Evolutionary conservation across 352 stramenopile species (phyloP).

Genomic region (Phytopythium vexans): DNA sequence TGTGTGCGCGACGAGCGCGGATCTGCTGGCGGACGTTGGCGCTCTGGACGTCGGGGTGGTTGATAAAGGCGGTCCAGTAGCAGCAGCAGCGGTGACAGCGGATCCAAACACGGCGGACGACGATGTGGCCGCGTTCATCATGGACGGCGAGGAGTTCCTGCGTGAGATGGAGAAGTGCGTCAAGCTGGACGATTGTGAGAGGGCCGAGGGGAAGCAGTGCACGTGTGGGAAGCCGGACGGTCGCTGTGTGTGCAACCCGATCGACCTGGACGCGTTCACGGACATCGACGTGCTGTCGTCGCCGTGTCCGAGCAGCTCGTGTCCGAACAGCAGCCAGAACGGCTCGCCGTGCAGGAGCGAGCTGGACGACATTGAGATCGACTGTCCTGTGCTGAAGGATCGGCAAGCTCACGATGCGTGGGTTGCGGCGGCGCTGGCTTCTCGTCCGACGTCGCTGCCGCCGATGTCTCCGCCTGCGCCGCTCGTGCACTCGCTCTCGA

Average conservation of each 20-base stretch:
- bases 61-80: constrained; percentile 7
- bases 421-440: constrained; percentile 3
- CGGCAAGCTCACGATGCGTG: constrained; percentile 10
- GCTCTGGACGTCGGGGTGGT: constrained; percentile 8
- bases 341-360: constrained; percentile 24
- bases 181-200: constrained; percentile 29
- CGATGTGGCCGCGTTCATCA: constrained; percentile 42
- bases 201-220: constrained; percentile 6
- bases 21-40: constrained; percentile 13
- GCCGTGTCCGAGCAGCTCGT: constrained; percentile 45
- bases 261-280: constrained; percentile 41
- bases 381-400: constrained; percentile 13
- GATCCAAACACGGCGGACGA: constrained; percentile 10
- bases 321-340: constrained; percentile 20
- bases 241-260: constrained; percentile 19
- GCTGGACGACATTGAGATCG: constrained; percentile 32
- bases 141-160: constrained; percentile 59
- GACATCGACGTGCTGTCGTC: constrained; percentile 46
- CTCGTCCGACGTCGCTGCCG: constrained; percentile 14
- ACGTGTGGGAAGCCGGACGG: constrained; percentile 6
- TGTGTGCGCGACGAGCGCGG: background rate
- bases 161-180: constrained; percentile 51
- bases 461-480: constrained; percentile 26
- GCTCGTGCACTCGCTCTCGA: constrained; percentile 13
- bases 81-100: constrained; percentile 7